Base-by-base conservation (phyloP, 1,284 basidiomycete genomes). In the Tremellales sp. region DNA sequence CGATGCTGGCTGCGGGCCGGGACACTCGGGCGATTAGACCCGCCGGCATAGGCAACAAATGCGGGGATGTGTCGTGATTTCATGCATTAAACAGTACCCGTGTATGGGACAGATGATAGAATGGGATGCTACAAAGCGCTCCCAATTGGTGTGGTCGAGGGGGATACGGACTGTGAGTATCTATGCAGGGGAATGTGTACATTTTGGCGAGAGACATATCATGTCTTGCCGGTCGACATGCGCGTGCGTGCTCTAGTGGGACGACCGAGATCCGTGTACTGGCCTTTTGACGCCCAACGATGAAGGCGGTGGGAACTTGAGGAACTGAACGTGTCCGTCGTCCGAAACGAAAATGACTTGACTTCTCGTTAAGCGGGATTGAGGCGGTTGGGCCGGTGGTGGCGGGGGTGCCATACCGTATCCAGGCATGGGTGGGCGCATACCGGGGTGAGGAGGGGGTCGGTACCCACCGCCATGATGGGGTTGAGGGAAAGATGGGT, bases 311-410 rank as follows among this genome's bases (percentile, higher is more conserved):
- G 66, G 67, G 26, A 75, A 62, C 49, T 72, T 71, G 23, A 75
- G 54, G 49, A 75, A 71, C 52, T 74, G 73, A 11, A 75, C 73
- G 55, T 75, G 70, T 12, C 68, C 68, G 36, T 73, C 72, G 27
- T 75, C 73, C 25, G 60, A 65, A 25, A 65, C 61, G 46, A 72
- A 75, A 46, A 75, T 72, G 47, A 75, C 62, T 53, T 75, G 73
- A 33, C 61, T 63, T 27, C 73, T 53, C 42, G 57, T 62, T 48
- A 59, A 65, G 41, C 60, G 51, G 23, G 56, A 29, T 23, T 33
- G 39, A 21, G 17, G 36, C 6, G 53, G 51, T 17, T 7, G 43
- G 7, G 58, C 56, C 15, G 58, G 51, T 2, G 55, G 51, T 17
- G n/a, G 48, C 13, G 51, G 53, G 25, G 44, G 52, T 15, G 40